These are phyloP conservation scores for Lecanicillium sp. DNA, from an alignment of 2,329 filamentous ascomycete species.

Conservation along the genomic window DNA sequence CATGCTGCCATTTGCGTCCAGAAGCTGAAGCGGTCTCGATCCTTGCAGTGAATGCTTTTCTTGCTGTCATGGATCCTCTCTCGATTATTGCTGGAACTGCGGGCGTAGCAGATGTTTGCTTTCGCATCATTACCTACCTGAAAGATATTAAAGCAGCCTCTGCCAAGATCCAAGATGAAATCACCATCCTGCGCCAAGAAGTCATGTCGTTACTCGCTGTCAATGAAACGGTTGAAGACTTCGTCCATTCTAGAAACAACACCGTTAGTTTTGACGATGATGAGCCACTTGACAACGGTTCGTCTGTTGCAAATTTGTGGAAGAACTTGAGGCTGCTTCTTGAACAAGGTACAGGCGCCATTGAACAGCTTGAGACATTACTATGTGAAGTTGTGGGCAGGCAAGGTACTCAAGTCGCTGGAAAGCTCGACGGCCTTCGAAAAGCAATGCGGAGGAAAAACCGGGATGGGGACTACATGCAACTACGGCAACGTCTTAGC, in stretches of 20 bases:
- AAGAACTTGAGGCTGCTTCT: not conserved
- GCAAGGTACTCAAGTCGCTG: not conserved
- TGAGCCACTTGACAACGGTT: not conserved
- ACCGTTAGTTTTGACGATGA: not conserved
- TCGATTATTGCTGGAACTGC: not conserved
- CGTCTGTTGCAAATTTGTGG: not conserved
- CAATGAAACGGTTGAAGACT: not conserved
- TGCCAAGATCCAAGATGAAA: conserved; percentile 3
- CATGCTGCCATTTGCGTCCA: no score
- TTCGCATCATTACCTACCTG: not conserved
- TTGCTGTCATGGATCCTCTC: not conserved
- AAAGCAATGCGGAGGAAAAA: not conserved
- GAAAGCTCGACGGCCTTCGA: conserved; percentile 1
- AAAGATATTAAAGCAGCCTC: not conserved
- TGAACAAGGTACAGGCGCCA: not conserved
- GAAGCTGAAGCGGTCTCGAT: no score
- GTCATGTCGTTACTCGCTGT: not conserved
- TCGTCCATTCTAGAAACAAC: not conserved
- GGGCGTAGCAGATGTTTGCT: not conserved
- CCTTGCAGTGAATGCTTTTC: not conserved
- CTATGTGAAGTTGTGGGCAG: not conserved
- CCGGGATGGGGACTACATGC: conserved; percentile 2
- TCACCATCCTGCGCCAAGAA: conserved; percentile 1
- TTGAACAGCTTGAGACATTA: not conserved
- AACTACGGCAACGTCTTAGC: conserved; percentile 4